Base-by-base conservation (phyloP, 2,329 filamentous ascomycete species). In the Ascochyta clinopodiicola region DNA sequence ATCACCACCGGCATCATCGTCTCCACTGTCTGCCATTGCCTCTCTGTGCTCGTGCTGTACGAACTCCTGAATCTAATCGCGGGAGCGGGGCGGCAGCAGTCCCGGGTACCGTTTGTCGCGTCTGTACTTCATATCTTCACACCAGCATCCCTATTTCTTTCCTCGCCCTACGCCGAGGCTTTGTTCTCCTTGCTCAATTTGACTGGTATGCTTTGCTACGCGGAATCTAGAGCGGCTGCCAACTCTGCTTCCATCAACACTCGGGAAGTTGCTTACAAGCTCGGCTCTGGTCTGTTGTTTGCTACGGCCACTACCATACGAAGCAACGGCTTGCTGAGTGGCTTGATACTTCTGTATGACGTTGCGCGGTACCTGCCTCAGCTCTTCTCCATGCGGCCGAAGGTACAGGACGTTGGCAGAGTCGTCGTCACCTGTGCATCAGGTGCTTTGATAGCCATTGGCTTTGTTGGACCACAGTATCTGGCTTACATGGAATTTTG, bases 91-190 rank as follows among this genome's bases (percentile, higher is more conserved):
- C 48, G 48, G 5, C 60, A 64, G 27, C 71, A 64, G 40, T 63
- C 60, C 60, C 79, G 72, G n/a, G 74, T 89, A 36, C 84, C 91
- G 2, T 87, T 94, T 58, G 71, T 89, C 21, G 83, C 91, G 8
- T 86, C 91, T 3, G 78, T 84, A 15, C 79, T 98, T 44, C 92
- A 98, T 73, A 83, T 96, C 51, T 70, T 98, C 44, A 95, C 91
- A 0, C 94, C 95, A 0, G 95, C 90, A 0, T 94, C 94, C 0
- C 77, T 97, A 2, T 98, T 99, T 71, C 84, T 99, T 17, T 93
- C 89, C 0, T 89, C 93, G 0, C 92, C 94, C 0, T 96, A 95
- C 74, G 84, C 86, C 9, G 95, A 99, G 78, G 86, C 89, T 60
- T 75, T 88, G 0, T 97, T 92, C 74, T 87, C 94, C 0, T 80